Conservation (phyloP, 805 yeast genomes). For the Clavispora fructus region DNA sequence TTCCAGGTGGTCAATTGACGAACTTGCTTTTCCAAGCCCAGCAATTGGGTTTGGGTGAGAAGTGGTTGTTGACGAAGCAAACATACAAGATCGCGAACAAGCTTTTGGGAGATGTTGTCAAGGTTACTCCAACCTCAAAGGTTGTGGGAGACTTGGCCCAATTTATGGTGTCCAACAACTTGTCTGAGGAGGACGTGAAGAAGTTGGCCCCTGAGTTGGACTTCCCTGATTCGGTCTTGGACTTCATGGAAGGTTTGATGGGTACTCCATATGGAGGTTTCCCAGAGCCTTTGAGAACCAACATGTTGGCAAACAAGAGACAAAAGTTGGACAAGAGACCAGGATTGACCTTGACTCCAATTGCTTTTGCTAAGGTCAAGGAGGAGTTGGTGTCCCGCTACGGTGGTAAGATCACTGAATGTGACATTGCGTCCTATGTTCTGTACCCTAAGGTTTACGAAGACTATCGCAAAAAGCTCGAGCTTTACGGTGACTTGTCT, state of each 20-base stretch:
- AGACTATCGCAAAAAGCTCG: conserved; percentile 67
- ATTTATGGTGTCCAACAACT: conserved; percentile 95
- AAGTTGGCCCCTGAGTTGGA: conserved; percentile 86
- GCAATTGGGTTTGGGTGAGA: conserved; percentile 95
- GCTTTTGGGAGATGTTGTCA: conserved; percentile 92
- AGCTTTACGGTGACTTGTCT: conserved; percentile 85
- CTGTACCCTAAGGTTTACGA: conserved; percentile 99
- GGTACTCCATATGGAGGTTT: conserved; percentile 99
- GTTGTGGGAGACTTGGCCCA: conserved; percentile 99
- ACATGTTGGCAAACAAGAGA: conserved; percentile 87
- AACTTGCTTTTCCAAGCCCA: conserved; percentile 98
- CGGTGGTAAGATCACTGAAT: conserved; percentile 67
- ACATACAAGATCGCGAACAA: conserved; percentile 89
- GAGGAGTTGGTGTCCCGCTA: conserved; percentile 73
- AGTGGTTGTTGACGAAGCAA: conserved; percentile 94
- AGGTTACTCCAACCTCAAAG: conserved; percentile 99
- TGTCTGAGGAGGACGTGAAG: conserved; percentile 77
- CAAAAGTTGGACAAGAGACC: conserved; percentile 86
- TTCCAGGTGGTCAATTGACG: conserved; percentile 99
- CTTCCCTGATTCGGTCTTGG: conserved; percentile 98
- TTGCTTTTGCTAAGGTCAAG: conserved; percentile 67
- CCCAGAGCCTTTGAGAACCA: conserved; percentile 97
- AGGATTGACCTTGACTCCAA: conserved; percentile 83
- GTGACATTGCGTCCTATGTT: conserved; percentile 90
- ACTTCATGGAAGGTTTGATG: conserved; percentile 98